Percentiles rank a stretch among this genome's conserved stretches.
Conservation (phyloP, 306 rosid species). For the Begonia loranthoides region DNA sequence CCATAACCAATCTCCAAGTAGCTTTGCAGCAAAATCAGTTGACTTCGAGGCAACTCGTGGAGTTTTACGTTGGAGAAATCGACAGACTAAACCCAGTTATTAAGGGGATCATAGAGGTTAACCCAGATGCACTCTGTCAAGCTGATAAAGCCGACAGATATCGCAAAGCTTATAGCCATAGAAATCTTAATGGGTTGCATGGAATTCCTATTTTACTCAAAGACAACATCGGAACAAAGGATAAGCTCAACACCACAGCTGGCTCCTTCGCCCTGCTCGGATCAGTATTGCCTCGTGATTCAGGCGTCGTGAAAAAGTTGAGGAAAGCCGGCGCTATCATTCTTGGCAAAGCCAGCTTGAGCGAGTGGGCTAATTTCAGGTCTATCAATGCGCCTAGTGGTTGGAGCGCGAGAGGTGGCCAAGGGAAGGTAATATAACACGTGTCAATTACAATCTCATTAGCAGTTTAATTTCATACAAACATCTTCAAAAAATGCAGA, state of each 20-base stretch:
- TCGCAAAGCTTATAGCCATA: slow-evolving; percentile 9
- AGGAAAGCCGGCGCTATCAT: slow-evolving; percentile 41
- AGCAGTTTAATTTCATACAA: too few species aligned
- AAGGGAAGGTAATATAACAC: slow-evolving; percentile 24
- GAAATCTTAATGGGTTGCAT: slow-evolving; percentile 19
- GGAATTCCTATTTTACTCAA: slow-evolving; percentile 49
- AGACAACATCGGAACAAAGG: slow-evolving; percentile 51
- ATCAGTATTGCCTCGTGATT: slow-evolving; percentile 33
- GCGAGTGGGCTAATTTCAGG: slow-evolving; percentile 33
- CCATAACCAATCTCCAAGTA: slow-evolving; percentile 25
- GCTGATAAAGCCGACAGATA: slow-evolving; percentile 40
- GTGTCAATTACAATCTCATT: too few species aligned
- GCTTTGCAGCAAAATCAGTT: slow-evolving; percentile 29
- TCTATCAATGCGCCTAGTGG: slow-evolving; percentile 23
- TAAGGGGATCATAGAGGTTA: slow-evolving; percentile 35
- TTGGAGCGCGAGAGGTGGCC: slow-evolving; percentile 40
- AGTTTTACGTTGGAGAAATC: slow-evolving; percentile 29
- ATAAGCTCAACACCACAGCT: slow-evolving; percentile 45
- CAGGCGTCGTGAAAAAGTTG: slow-evolving; percentile 28
- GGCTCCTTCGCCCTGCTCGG: slow-evolving; percentile 45
- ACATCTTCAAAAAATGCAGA: slow-evolving; percentile 19
- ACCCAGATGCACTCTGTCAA: slow-evolving; percentile 29
- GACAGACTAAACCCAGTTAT: slow-evolving; percentile 24
- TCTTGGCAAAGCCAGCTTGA: slow-evolving; percentile 43
- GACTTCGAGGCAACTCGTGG: slow-evolving; percentile 26